A percentile compares a stretch with the other conserved stretches of the same genome.
These are phyloP conservation scores for Agroathelia rolfsii DNA, from an alignment of 1,284 basidiomycete genomes.

Conservation along the genomic window DNA sequence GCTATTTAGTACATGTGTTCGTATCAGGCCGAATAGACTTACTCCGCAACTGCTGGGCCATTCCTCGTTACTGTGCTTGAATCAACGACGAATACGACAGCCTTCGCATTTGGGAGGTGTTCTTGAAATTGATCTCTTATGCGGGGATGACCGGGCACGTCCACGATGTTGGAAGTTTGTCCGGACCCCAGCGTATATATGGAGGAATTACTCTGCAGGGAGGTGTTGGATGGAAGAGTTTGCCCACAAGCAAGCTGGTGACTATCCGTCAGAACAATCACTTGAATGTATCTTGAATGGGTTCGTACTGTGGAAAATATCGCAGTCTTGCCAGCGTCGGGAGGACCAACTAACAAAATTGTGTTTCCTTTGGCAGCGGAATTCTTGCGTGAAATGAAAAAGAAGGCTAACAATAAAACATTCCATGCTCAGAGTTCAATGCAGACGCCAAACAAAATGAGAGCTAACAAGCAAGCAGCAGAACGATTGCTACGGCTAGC, in stretches of 20 bases:
- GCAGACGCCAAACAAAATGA: too few relatives aligned
- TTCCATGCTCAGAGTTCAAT: too few relatives aligned
- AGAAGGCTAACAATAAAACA: too few relatives aligned
- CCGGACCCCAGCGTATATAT: slow-evolving; percentile 29
- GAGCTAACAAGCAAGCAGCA: too few relatives aligned
- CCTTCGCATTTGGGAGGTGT: slow-evolving; percentile 47
- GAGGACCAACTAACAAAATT: slow-evolving; percentile 56
- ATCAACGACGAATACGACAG: slow-evolving; percentile 67
- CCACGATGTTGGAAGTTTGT: slow-evolving; percentile 43
- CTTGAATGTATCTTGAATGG: too few relatives aligned
- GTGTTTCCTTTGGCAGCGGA: slow-evolving; percentile 40
- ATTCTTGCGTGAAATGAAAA: slow-evolving; percentile 33
- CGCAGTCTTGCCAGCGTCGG: slow-evolving; percentile 70
- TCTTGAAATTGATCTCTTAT: slow-evolving; percentile 63
- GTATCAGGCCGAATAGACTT: slow-evolving; percentile 20
- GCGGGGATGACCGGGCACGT: slow-evolving; percentile 72
- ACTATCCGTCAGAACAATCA: slow-evolving; percentile 4
- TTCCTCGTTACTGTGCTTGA: slow-evolving; percentile 66
- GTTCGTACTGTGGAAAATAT: slow-evolving; percentile 47
- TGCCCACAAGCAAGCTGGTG: slow-evolving; percentile 55
- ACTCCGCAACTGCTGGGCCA: slow-evolving; percentile 68
- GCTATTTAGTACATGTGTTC: slow-evolving; percentile 5
- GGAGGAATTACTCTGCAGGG: slow-evolving; percentile 59
- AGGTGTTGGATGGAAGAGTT: slow-evolving; percentile 58
- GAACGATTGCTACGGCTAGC: too few relatives aligned